Base-by-base conservation (phyloP, 768 basidiomycete genomes). In the Neoboletus subvelutipes region DNA sequence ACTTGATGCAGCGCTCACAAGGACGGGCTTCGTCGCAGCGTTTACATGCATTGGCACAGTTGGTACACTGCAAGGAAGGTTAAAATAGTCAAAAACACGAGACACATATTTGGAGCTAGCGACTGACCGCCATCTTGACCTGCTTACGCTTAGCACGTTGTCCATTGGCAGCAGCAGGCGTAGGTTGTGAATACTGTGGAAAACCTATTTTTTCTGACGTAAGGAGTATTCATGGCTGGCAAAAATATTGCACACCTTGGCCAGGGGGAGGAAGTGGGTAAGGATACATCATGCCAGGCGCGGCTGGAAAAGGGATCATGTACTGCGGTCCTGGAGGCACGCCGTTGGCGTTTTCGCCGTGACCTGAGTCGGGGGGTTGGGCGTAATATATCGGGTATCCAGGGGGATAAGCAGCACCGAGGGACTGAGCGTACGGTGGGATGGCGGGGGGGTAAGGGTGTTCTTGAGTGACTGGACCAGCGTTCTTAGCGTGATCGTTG, bases 1-100 rank as follows among this genome's bases (percentile, higher is more conserved):
- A 86, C 68, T 85, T 86, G 57, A 79, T 65, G 61, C 85, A 87
- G 29, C 85, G 79, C 52, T 81, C 80, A 68, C 85, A 87, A 2
- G 85, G 85, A 43, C 85, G 81, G 6, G 73, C 71, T 36, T 84
- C 82, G 61, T 83, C 81, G 49, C 81, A 83, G 22, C 82, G 78
- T 67, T 83, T 83, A 67, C 81, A 83, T 10, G 81, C 81, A 24
- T 74, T 74, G 12, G 83, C 83, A 58, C 81, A 83, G 57, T 83
- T 83, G 0, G 82, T 83, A 63, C 81, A 83, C 80, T 81, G 45
- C 1, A 45, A 20, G 15, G 29, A 46, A 40, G 22, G 28, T 60
- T 37, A 36, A 47, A 43, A 42, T n/a, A 29, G 39, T 61, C 28
- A 50, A 55, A 40, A 46, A 54, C 50, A 22, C 34, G 17, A 47